Evolutionary conservation across 352 stramenopile species (phyloP), one percentile per base, ranked within the genome.

Genomic region (Phytophthora parvispora): DNA sequence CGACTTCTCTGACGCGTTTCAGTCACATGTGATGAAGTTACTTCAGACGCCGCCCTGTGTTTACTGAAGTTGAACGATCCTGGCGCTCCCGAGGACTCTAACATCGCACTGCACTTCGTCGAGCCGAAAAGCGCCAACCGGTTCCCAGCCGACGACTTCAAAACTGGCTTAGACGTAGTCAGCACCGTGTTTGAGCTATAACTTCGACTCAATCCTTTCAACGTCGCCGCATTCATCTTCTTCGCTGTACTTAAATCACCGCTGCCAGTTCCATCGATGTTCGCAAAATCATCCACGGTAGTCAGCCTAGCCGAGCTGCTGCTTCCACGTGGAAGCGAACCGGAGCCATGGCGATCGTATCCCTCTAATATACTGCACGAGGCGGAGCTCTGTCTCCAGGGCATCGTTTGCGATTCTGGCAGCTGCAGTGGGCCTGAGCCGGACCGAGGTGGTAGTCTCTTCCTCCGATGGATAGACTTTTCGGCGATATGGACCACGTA

Each of bases 401-500:
- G 36, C 36, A 64, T 63, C 27, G 52, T 59, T 48, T 72, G 61
- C 1, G 61, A 75, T 34, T 72, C 67, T 2, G 67, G 55, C 9
- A 72, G 71, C n/a, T 69, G 58, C 42, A 74, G 55, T 16, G 45
- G 20, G 10, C 58, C 58, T 1, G 69, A 70, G 2, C 31, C 22
- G 16, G 58, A 64, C 60, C 69, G 66, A 32, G 76, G 64, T 1
- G 79, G 79, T 20, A 83, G 60, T 18, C 79, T 69, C 32, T 87
- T 87, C 32, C 77, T 75, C 20, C 77, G 65, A 27, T 78, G 63
- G 43, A 81, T 75, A n/a, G 71, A 45, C 36, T 80, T 84, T 13
- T 87, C 80, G 8, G 67, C 72, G 60, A 94, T 86, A 59, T 89
- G 78, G 20, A 94, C 86, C 13, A 94, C 75, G 56, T 94, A 94